Base-by-base conservation (phyloP, 2,329 filamentous ascomycete species). In the Scedosporium apiospermum region DNA sequence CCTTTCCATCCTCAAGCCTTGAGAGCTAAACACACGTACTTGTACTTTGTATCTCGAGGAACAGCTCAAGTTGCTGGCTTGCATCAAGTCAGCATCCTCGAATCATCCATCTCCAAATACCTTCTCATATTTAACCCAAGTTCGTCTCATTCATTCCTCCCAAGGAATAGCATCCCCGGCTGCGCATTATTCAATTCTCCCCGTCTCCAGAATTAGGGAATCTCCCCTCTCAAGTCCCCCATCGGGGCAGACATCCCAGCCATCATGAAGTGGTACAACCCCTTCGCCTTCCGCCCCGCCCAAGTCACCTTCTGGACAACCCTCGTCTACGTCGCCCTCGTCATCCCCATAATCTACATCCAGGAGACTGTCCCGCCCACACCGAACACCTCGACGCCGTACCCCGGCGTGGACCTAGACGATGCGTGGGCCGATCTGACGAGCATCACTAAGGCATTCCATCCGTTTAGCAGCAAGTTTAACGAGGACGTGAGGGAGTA, bases 371-470 rank as follows among this genome's bases (percentile, higher is more conserved):
- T 96, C 7, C 65, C 64, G 6, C 71, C 82, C 21, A 81, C 86
- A 59, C 88, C 90, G 0, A 75, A 71, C 3, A 78, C 79, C 44
- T 78, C 81, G 46, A 78, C 75, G 9, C 76, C 76, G 5, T 82
- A 83, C 44, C 70, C 77, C 7, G 92, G 91, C 18, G 77, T 96
- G 69, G 91, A 96, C 69, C 76, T 98, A 61, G 88, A 88, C 2
- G 87, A 96, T 75, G 91, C 93, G 44, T 98, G 93, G 93, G 75
- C 80, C 12, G 93, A 98, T 71, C 80, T 99, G 38, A 85, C 91
- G 65, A 77, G 81, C 62, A 81, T 99, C 58, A 93, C 89, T 41
- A 80, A 80, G 66, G 80, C 81, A 1, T 95, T 89, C 71, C 95
- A 96, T 72, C 93, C 95, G 0, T 96, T 91, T 78, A 97, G 96